Evolutionary conservation across 2,329 filamentous ascomycete species (phyloP), one percentile per base, ranked within the genome.

Genomic region (Hypoxylon sp.): DNA sequence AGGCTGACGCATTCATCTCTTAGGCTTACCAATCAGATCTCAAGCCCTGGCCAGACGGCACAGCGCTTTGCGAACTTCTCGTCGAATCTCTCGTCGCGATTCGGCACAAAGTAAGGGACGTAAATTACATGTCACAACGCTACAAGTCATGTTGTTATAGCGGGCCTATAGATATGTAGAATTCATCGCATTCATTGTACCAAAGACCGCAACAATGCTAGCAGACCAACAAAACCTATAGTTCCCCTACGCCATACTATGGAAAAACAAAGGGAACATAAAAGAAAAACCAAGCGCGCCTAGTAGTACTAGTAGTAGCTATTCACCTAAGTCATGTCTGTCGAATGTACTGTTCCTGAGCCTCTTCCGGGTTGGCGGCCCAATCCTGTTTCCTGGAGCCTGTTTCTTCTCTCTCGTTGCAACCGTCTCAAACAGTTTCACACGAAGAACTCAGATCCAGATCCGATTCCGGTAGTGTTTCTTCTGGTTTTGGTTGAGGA

Each of bases 71-170:
- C 87, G 51, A 89, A 90, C 62, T 86, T 93, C 71, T 91, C 90
- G n/a, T 91, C 89, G 26, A 89, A 89, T 59, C 84, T 93, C 66
- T 91, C 89, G 13, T 91, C 89, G 30, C 85, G 91, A 65, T 92
- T 93, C 72, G 90, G 89, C 50, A 85, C 84, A 62, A 79, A 82
- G 75, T 79, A 74, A 79, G 24, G 41, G 30, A 28, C 22, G 11
- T 7, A 26, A 26, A 7, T 26, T 26, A 26, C 24, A 26, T 26
- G 24, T 26, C 24, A 22, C 44, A 47, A 17, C 37, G 54, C 53
- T n/a, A n/a, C n/a, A n/a, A 50, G 55, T 24, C 39, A 51, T 46
- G 24, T 54, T 44, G 30, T 19, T 39, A 39, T 22, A 32, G 22
- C 26, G 30, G 17, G 15, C 39, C 15, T 30, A 32, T 24, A 51